These are phyloP conservation scores for Pichia kluyveri DNA, from an alignment of 805 yeast species.

Conservation along the genomic window DNA sequence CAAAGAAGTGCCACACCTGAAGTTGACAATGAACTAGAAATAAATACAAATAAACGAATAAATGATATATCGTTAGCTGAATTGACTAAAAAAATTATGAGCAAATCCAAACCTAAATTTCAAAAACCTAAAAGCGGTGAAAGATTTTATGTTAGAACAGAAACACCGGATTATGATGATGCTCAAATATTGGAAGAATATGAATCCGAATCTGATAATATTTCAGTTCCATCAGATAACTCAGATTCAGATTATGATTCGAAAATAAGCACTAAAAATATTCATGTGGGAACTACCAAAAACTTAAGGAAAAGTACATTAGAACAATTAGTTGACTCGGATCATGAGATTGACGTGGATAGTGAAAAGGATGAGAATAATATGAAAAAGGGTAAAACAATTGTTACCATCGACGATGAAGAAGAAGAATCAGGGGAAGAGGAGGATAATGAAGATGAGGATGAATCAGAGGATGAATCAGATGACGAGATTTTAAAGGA, in stretches of 20 bases:
- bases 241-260: not conserved
- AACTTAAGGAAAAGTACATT: not conserved
- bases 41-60: not conserved
- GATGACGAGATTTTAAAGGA: not conserved
- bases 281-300: not conserved
- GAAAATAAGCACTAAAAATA: not conserved
- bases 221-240: not conserved
- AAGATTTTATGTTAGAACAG: not conserved
- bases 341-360: too few species aligned
- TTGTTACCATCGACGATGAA: too few species aligned
- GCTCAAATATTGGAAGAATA: not conserved
- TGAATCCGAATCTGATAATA: not conserved
- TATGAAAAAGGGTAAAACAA: too few species aligned
- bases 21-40: not conserved
- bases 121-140: not conserved
- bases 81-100: conserved; percentile 11
- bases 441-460: not conserved
- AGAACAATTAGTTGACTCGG: not conserved
- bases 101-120: not conserved
- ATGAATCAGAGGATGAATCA: not conserved
- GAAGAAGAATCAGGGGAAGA: not conserved
- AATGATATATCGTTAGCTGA: conserved; percentile 11
- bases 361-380: too few species aligned
- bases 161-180: not conserved
- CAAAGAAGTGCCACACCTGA: not conserved